A percentile compares a stretch with the other conserved stretches of the same genome.
phyloP scores from a whole-genome alignment of 176 grass and related monocot genomes.

The Ananas comosus region DNA sequence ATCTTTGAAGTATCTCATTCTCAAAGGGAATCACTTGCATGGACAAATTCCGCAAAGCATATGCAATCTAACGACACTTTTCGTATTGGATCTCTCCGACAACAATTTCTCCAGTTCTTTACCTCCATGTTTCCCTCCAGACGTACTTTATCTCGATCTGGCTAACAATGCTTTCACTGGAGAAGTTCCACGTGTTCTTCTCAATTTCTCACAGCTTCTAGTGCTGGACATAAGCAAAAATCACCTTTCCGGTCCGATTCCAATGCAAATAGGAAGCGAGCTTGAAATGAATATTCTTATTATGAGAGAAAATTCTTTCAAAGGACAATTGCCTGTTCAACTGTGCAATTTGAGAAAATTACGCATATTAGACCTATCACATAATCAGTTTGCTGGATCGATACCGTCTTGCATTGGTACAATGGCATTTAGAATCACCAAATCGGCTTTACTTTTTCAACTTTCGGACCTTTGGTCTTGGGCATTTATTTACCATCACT shows the following conservation, averaged over 20 bases:
- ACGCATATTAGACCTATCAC: slow-evolving; percentile 4
- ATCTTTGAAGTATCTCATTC: too few species aligned
- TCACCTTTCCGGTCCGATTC: not conserved
- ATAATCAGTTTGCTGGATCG: slow-evolving; percentile 14
- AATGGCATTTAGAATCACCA: not conserved
- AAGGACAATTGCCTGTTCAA: not conserved
- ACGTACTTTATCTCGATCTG: not conserved
- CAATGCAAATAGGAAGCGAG: not conserved
- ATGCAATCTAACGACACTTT: not conserved
- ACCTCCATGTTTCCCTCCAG: not conserved
- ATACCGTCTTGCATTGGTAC: slow-evolving; percentile 27
- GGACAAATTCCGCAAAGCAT: not conserved
- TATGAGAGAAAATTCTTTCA: slow-evolving; percentile 10
- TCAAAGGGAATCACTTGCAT: not conserved
- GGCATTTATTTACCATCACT: too few species aligned
- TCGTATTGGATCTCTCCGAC: slow-evolving; percentile 7
- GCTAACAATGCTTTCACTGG: slow-evolving; percentile 14
- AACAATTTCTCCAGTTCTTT: slow-evolving; percentile 3
- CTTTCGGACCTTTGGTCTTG: too few species aligned
- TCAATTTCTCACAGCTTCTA: not conserved
- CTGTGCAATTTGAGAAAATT: slow-evolving; percentile 1
- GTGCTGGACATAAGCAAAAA: slow-evolving; percentile 13
- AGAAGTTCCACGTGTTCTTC: not conserved
- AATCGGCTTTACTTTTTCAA: too few species aligned
- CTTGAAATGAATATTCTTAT: not conserved